phyloP scores from a whole-genome alignment of 495 filamentous ascomycete genomes.

The Xylaria castorea region DNA sequence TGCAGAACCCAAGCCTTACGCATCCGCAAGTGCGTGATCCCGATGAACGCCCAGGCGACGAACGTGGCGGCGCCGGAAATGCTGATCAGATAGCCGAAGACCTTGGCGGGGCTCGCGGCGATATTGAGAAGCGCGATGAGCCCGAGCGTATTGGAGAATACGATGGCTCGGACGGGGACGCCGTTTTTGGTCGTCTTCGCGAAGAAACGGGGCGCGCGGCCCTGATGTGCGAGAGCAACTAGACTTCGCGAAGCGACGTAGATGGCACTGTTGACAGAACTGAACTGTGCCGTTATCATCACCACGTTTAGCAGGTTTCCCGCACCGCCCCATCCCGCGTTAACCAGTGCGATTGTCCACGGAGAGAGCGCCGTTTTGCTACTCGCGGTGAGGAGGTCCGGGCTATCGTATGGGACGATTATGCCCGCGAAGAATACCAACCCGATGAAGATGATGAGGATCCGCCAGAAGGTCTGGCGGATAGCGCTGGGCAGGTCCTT shows the following conservation, averaged over 20 bases:
- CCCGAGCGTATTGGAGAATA: conserved; percentile 60
- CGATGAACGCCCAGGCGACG: conserved; percentile 68
- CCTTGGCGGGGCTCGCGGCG: conserved; percentile 58
- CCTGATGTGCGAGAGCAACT: conserved; percentile 61
- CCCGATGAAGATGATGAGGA: conserved; percentile 68
- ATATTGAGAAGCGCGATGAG: conserved; percentile 64
- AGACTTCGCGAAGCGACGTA: conserved; percentile 73
- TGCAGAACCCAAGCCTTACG: conserved; percentile 67
- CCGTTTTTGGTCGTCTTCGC: conserved; percentile 56
- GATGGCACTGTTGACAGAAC: conserved; percentile 72
- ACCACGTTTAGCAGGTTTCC: conserved; percentile 74
- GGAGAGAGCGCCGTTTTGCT: conserved; percentile 62
- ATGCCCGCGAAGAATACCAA: conserved; percentile 71
- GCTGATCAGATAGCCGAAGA: conserved; percentile 63
- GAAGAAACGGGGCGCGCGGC: conserved; percentile 63
- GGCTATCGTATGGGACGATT: conserved; percentile 59
- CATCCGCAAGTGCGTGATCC: conserved; percentile 58
- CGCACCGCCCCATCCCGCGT: conserved; percentile 65
- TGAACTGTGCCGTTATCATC: conserved; percentile 69
- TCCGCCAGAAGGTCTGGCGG: conserved; percentile 69
- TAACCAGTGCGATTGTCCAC: conserved; percentile 61
- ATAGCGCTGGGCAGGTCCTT: conserved; percentile 69
- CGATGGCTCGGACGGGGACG: conserved; percentile 60
- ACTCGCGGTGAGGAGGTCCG: conserved; percentile 54
- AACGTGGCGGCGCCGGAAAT: conserved; percentile 63